Percentiles rank a stretch among this genome's conserved stretches.
Conservation (phyloP, 78 protist species). For the Polysphondylium violaceum region DNA sequence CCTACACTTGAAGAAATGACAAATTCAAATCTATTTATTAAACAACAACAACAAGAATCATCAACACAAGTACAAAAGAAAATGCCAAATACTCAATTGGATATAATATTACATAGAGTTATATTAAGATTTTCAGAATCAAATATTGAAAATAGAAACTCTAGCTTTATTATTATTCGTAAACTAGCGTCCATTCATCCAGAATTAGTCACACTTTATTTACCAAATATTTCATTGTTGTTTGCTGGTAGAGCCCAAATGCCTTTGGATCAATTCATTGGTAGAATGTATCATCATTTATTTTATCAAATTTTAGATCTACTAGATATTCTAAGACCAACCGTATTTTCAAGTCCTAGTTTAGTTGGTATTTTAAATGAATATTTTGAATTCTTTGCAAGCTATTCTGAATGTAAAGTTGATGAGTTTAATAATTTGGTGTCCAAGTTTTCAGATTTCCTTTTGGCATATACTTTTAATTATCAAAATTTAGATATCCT, state of each 20-base stretch:
- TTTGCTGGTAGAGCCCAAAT: conserved; percentile 17
- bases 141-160: neutral
- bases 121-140: conserved; percentile 39
- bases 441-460: conserved; percentile 29
- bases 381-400: conserved; percentile 35
- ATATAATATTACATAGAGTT: conserved; percentile 43
- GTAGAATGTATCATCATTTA: conserved; percentile 41
- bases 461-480: neutral
- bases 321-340: conserved; percentile 31
- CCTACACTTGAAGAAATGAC: conserved; percentile 9
- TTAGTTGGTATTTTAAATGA: conserved; percentile 28
- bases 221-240: conserved; percentile 17
- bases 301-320: conserved; percentile 49
- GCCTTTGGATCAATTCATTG: conserved; percentile 31
- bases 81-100: conserved; percentile 60
- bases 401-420: neutral
- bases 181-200: conserved; percentile 55
- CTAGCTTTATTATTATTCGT: conserved; percentile 27
- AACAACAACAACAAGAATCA: neutral
- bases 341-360: conserved; percentile 30
- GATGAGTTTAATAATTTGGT: conserved; percentile 26
- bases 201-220: conserved; percentile 29
- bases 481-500: conserved; percentile 15
- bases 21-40: neutral
- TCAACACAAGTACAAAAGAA: conserved; percentile 6